These are phyloP conservation scores for Globisporangium heterothallicum DNA, from an alignment of 352 stramenopile species.

Conservation along the genomic window DNA sequence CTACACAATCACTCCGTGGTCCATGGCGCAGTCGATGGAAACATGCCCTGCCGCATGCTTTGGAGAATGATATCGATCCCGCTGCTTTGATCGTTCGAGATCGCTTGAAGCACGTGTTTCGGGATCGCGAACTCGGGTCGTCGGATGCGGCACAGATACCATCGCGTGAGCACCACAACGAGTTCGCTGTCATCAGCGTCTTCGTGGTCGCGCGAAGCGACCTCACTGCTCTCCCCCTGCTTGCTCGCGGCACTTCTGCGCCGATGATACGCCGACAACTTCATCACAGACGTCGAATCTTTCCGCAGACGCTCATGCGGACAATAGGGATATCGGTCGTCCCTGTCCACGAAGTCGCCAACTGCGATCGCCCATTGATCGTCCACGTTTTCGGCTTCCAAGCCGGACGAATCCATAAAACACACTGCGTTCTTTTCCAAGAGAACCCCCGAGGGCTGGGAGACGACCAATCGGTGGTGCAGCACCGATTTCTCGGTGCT, in stretches of 20 bases:
- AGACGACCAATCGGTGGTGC: not conserved
- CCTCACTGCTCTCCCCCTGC: not conserved
- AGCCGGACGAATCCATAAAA: not conserved
- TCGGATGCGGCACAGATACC: not conserved
- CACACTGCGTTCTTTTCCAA: constrained; percentile 5
- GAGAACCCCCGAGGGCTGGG: not conserved
- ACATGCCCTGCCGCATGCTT: not conserved
- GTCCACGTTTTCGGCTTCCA: not conserved
- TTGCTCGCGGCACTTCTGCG: not conserved
- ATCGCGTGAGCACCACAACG: not conserved
- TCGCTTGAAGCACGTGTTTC: not conserved
- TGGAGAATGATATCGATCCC: not conserved
- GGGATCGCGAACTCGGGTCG: not conserved
- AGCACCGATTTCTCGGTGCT: not conserved
- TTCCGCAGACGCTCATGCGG: constrained; percentile 1
- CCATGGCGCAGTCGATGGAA: not conserved
- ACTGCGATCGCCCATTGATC: not conserved
- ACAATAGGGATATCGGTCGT: constrained; percentile 9
- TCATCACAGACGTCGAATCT: constrained; percentile 1
- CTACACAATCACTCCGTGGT: no score
- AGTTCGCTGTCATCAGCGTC: not conserved
- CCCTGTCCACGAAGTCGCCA: constrained; percentile 4
- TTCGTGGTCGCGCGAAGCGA: not conserved
- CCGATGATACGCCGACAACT: constrained; percentile 1
- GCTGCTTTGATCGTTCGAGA: not conserved